Evolutionary conservation across 805 yeast genomes (phyloP), one percentile per base, ranked within the genome.

Genomic region (Sugiyamaella boreocaroliniensis): DNA sequence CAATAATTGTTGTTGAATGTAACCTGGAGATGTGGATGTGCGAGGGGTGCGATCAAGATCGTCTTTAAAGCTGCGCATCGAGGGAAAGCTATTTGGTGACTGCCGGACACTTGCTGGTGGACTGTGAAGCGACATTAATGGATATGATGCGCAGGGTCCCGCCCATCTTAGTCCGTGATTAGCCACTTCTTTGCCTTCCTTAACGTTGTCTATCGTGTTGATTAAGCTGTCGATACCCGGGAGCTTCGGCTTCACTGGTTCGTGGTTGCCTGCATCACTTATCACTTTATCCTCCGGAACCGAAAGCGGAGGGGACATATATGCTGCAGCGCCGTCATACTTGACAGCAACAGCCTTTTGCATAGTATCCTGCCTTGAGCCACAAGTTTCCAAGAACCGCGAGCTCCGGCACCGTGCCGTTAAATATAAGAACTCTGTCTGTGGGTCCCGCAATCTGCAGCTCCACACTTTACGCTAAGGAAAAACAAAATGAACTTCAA

Each of bases 31-130:
- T 32, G 37, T 14, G n/a, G 37, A 32, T 32, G 37, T 14, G 37
- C 11, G 37, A 32, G 37, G 10, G n/a, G 37, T 32, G n/a, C 37
- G 37, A 32, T 4, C 37, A 3, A 14, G n/a, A 32, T 22, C 37
- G 12, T 18, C 48, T 32, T 45, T 45, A 32, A 45, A 45, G 26
- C 32, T 37, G 26, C 40, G 18, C 12, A 45, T 45, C 19, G 48
- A 45, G n/a, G 48, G 48, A 34, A 45, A 18, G 48, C 29, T 45
- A 29, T 15, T 45, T 34, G 48, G 48, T 29, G 48, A 29, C 15
- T 16, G 26, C 48, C 41, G 29, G 16, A 37, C 4, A 12, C 41
- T 32, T 32, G 16, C 19, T 29, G 48, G 41, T n/a, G 48, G 48
- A 29, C 48, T 45, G 40, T 45, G 48, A 6, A 34, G 32, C 32